Evolutionary conservation across 2,329 filamentous ascomycete genomes (phyloP).

Genomic region (Didymella arachidicola): DNA sequence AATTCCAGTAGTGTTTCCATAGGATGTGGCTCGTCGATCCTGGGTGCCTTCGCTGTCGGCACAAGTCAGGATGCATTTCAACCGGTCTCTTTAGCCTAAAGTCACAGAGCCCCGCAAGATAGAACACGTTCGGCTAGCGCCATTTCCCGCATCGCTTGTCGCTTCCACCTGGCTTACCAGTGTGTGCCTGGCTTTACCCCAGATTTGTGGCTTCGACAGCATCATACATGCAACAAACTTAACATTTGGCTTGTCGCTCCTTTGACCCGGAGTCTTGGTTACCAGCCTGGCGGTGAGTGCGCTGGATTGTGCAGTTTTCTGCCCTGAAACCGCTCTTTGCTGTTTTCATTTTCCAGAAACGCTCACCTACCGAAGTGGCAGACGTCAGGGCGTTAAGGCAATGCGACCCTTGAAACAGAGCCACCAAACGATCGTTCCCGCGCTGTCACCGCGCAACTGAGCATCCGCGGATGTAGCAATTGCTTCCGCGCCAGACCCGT

Average conservation of each 20-base stretch:
- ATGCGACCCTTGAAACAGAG: slow-evolving; percentile 39
- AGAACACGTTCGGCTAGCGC: slow-evolving; percentile 13
- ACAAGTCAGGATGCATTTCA: slow-evolving; percentile 19
- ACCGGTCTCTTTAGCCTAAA: slow-evolving; percentile 29
- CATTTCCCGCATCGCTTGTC: slow-evolving; percentile 15
- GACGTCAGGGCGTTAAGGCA: slow-evolving; percentile 31
- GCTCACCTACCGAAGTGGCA: slow-evolving; percentile 27
- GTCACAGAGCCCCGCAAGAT: slow-evolving; percentile 15
- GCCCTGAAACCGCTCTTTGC: slow-evolving; percentile 27
- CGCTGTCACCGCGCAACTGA: slow-evolving; percentile 18
- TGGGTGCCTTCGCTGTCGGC: slow-evolving; percentile 21
- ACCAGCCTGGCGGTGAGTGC: slow-evolving; percentile 16
- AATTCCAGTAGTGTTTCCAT: slow-evolving; percentile 32
- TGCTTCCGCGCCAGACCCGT: slow-evolving; percentile 17
- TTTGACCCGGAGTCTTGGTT: slow-evolving; percentile 29
- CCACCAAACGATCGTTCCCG: slow-evolving; percentile 33
- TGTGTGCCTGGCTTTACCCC: slow-evolving; percentile 20
- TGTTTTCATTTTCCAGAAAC: slow-evolving; percentile 21
- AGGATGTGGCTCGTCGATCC: slow-evolving; percentile 41
- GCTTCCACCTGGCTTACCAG: slow-evolving; percentile 17
- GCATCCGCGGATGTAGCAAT: slow-evolving; percentile 29
- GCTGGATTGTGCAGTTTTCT: slow-evolving; percentile 30
- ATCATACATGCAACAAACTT: slow-evolving; percentile 11
- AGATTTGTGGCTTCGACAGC: slow-evolving; percentile 18
- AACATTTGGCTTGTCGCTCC: slow-evolving; percentile 21